Conservation (phyloP, 2,329 filamentous ascomycete genomes). For the Trichoderma semiorbis region DNA sequence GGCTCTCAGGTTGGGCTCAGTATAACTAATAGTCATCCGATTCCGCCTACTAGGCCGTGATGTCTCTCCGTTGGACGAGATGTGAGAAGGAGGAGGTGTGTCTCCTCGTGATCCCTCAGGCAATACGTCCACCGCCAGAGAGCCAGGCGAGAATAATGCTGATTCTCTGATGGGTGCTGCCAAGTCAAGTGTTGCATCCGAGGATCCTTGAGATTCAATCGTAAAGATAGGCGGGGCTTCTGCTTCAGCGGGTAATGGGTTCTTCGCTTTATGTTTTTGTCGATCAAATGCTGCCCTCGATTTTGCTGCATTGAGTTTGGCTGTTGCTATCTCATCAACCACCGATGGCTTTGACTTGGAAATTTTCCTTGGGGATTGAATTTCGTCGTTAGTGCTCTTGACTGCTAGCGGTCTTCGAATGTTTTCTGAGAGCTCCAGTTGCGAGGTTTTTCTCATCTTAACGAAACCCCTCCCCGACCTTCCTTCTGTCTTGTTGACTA, state of each 20-base stretch:
- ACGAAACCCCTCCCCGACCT: conserved; percentile 48
- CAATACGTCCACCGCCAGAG: conserved; percentile 43
- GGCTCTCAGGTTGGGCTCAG: conserved; percentile 74
- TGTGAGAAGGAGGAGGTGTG: conserved; percentile 58
- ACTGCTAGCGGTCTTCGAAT: conserved; percentile 48
- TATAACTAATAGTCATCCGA: conserved; percentile 70
- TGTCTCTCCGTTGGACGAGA: conserved; percentile 53
- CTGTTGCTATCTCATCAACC: conserved; percentile 37
- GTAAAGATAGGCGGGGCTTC: conserved; percentile 23
- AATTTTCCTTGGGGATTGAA: conserved; percentile 56
- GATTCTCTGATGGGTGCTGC: conserved; percentile 36
- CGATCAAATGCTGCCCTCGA: conserved; percentile 28
- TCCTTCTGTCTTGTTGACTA: conserved; percentile 30
- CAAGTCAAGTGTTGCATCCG: conserved; percentile 22
- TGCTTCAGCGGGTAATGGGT: conserved; percentile 22
- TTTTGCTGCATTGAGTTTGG: conserved; percentile 37
- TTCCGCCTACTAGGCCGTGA: conserved; percentile 65
- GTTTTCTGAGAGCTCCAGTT: conserved; percentile 27
- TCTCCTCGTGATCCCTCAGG: conserved; percentile 41
- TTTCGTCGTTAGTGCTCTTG: conserved; percentile 59
- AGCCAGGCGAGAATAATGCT: conserved; percentile 44
- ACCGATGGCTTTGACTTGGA: conserved; percentile 35
- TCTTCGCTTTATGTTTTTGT: conserved; percentile 29
- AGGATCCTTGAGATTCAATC: conserved; percentile 20
- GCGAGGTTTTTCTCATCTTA: conserved; percentile 39